Conservation (phyloP, 139 green algal species). For the Haematococcus lacustris region DNA sequence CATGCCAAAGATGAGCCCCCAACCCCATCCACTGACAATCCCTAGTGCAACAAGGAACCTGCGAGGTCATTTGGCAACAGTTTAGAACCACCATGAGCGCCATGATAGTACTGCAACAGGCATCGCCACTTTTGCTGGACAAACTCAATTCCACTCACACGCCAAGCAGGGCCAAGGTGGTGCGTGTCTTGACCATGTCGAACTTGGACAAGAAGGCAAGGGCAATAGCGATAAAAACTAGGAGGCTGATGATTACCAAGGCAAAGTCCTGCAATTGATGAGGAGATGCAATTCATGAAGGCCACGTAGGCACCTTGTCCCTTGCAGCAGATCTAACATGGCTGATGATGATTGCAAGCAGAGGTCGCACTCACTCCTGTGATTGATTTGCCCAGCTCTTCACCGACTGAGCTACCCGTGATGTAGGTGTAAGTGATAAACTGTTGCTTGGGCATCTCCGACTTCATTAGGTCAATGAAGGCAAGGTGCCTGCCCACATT, state of each 20-base stretch:
- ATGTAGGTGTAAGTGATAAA: conserved; percentile 16
- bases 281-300: no score
- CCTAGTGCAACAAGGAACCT: background rate
- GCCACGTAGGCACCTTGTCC: no score
- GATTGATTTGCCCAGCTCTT: conserved; percentile 8
- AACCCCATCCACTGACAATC: conserved; percentile 10
- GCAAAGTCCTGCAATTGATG: conserved; percentile 13
- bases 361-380: background rate
- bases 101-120: no score
- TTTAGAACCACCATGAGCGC: no score
- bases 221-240: conserved; percentile 13
- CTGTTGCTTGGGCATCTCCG: background rate
- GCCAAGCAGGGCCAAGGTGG: conserved; percentile 6
- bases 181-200: conserved; percentile 8
- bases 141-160: background rate
- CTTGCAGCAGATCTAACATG: no score
- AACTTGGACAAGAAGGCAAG: conserved; percentile 5
- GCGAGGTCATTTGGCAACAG: no score
- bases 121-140: no score
- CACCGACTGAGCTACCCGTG: conserved; percentile 4
- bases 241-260: conserved; percentile 12
- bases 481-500: background rate
- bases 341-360: no score
- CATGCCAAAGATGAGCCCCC: conserved; percentile 15
- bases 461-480: conserved; percentile 6